Percentiles rank a stretch among this genome's conserved stretches.
These are phyloP conservation scores for Lactarius akahatsu DNA, from an alignment of 768 basidiomycete genomes.

Conservation along the genomic window DNA sequence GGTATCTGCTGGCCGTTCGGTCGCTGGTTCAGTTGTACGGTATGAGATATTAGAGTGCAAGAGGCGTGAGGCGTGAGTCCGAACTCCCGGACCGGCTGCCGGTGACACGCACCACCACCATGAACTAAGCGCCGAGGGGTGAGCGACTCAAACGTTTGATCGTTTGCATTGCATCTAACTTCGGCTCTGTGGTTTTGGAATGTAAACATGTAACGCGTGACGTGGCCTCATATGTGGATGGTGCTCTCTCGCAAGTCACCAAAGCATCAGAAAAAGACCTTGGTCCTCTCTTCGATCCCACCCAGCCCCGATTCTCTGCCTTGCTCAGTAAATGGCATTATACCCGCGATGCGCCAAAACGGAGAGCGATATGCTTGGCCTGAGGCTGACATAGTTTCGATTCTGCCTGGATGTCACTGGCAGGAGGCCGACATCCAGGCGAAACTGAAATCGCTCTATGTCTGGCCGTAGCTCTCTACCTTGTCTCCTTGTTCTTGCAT, in stretches of 20 bases:
- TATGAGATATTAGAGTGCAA: too few relatives aligned
- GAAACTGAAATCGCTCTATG: constrained; percentile 9
- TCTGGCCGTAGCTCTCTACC: background rate
- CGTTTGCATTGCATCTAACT: background rate
- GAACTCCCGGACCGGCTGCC: too few relatives aligned
- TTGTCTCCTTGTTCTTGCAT: constrained; percentile 14
- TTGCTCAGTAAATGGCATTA: background rate
- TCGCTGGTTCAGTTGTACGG: background rate
- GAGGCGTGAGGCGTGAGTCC: too few relatives aligned
- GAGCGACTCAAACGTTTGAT: constrained; percentile 23
- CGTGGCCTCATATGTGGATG: too few relatives aligned
- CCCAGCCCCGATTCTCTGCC: background rate
- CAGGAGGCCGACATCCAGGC: background rate
- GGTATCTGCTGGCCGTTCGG: background rate
- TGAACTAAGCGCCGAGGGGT: constrained; percentile 52
- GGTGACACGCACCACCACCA: too few relatives aligned
- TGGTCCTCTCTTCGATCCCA: background rate
- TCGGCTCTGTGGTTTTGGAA: constrained; percentile 40
- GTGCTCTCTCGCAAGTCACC: too few relatives aligned
- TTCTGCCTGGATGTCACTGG: background rate
- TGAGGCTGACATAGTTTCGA: background rate
- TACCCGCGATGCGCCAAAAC: background rate
- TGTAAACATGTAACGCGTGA: too few relatives aligned
- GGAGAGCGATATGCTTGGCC: background rate
- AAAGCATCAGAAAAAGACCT: too few relatives aligned